Conservation (phyloP, 768 basidiomycete genomes). For the Amanita muscaria region DNA sequence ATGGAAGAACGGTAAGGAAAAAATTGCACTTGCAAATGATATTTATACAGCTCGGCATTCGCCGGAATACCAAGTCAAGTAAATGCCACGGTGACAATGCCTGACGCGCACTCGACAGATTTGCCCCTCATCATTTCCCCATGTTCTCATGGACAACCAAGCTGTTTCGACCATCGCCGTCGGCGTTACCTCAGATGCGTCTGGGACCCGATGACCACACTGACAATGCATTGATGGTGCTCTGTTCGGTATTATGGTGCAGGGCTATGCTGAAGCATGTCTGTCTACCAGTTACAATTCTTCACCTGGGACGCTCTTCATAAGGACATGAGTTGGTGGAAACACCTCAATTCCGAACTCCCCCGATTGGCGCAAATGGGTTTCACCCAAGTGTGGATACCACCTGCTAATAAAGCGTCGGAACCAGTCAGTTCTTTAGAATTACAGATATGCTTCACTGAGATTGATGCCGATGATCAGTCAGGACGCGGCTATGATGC, state of each 20-base stretch:
- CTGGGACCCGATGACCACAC: slow-evolving; percentile 40
- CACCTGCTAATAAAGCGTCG: slow-evolving; percentile 77
- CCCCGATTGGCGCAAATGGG: slow-evolving; percentile 58
- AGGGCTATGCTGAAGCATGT: no score
- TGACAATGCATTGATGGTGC: slow-evolving; percentile 65
- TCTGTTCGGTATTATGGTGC: no score
- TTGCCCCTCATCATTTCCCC: no score
- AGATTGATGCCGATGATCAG: slow-evolving; percentile 25
- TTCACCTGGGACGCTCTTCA: slow-evolving; percentile 72
- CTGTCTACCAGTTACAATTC: slow-evolving; percentile 56
- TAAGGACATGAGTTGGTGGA: slow-evolving; percentile 69
- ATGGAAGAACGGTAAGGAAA: slow-evolving; percentile 20
- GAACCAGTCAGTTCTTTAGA: slow-evolving; percentile 32
- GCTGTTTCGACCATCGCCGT: slow-evolving; percentile 14
- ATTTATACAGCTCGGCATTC: slow-evolving; percentile 13
- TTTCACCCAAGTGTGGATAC: slow-evolving; percentile 77
- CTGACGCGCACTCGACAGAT: no score
- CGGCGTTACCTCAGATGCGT: slow-evolving; percentile 53
- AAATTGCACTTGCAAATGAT: neutral
- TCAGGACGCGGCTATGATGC: slow-evolving; percentile 76
- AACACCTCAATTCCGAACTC: slow-evolving; percentile 57
- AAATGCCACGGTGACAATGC: neutral
- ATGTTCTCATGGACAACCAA: slow-evolving; percentile 1
- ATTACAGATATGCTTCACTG: slow-evolving; percentile 1
- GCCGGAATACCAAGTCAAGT: slow-evolving; percentile 8